Conservation (phyloP, 1,284 basidiomycete species). For the Pseudomicrostroma phylloplanum region DNA sequence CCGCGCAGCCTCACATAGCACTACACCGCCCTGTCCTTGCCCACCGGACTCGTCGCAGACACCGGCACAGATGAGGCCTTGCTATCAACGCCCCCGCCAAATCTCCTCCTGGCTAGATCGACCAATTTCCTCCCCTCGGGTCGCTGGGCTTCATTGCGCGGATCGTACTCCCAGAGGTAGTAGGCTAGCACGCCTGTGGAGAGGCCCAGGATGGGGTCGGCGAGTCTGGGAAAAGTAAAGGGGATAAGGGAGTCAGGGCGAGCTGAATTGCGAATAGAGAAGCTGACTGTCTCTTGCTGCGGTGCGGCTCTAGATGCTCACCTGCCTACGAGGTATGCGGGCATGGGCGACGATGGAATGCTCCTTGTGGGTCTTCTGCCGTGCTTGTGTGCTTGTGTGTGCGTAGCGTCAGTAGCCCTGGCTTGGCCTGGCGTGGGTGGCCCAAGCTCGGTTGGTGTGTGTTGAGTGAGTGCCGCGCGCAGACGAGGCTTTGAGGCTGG, state of each 20-base stretch:
- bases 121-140: slow-evolving; percentile 29
- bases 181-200: slow-evolving; percentile 44
- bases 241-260: background rate
- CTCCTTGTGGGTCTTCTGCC: background rate
- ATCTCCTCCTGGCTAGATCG: slow-evolving; percentile 28
- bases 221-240: slow-evolving; percentile 10
- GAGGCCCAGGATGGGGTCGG: slow-evolving; percentile 43
- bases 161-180: slow-evolving; percentile 44
- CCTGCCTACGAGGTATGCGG: slow-evolving; percentile 14
- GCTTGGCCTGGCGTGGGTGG: too few relatives aligned
- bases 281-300: background rate
- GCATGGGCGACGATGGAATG: background rate
- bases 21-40: too few relatives aligned
- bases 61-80: too few relatives aligned
- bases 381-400: too few relatives aligned
- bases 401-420: too few relatives aligned
- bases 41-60: too few relatives aligned
- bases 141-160: slow-evolving; percentile 31
- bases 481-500: too few relatives aligned
- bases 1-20: too few relatives aligned
- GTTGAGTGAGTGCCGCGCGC: too few relatives aligned
- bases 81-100: background rate
- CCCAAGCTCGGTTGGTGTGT: too few relatives aligned
- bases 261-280: background rate
- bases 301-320: background rate